Base-by-base conservation (phyloP, 768 basidiomycete species). In the Kwoniella dejecticola region DNA sequence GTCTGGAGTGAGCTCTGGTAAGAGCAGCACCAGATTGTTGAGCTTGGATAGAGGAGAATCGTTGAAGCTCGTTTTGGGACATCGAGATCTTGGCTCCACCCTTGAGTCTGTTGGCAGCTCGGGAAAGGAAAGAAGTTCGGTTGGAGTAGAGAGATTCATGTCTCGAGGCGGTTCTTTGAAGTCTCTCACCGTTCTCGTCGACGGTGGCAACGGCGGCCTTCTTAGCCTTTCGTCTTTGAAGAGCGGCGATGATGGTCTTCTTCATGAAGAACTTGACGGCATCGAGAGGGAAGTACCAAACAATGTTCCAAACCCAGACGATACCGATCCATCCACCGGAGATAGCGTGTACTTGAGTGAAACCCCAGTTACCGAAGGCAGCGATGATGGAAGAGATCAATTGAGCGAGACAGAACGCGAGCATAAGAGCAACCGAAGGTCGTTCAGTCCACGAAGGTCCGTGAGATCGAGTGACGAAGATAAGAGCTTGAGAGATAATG, bases 321-420 rank as follows among this genome's bases (percentile, higher is more conserved):
- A 98, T 93, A 81, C 94, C 95, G 68, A 97, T 90, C 94, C 94
- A 97, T 26, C 87, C 89, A 76, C 90, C 94, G 63, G 89, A 90
- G 78, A 97, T 87, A 23, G 81, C 76, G 31, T 82, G 78, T 66
- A 97, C 89, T 55, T 87, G 77, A 31, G 93, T 94, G 85, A 98
- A 98, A 79, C 90, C 89, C 89, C 89, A 96, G 84, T 96, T 76
- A 71, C 84, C 94, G 80, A 88, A 98, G 11, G 83, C 91, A 48
- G 94, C 94, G 69, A 98, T 97, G 83, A 98, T 94, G 40, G 91
- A 90, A 1, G 94, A 92, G 54, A 98, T 82, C 60, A 96, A 85
- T 82, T 98, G 95, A 17, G 95, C 95, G 58, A 97, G 75, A 79
- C 86, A 87, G 86, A 98, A 98, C 13, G 95, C 95, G 64, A 81